Evolutionary conservation across 345 rosid genomes (phyloP).

Genomic region (Aquilaria sinensis): DNA sequence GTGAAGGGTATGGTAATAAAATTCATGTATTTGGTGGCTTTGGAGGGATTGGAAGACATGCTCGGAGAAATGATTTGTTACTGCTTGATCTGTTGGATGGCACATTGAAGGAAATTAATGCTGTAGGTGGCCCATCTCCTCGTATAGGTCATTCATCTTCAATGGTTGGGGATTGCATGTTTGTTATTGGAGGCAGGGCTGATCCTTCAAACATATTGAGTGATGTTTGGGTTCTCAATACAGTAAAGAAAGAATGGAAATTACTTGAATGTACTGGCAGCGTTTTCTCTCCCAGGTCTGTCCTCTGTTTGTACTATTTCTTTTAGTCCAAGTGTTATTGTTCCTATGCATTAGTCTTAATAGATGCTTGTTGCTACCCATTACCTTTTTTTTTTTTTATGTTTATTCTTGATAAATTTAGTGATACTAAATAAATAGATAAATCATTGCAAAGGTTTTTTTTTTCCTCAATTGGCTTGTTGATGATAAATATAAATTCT

Average conservation of each 20-base stretch:
- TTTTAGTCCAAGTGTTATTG: too few species aligned
- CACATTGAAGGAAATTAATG: slow-evolving; percentile 30
- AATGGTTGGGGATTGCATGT: slow-evolving; percentile 52
- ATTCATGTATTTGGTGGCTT: slow-evolving; percentile 84
- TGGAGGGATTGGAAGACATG: slow-evolving; percentile 91
- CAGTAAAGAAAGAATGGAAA: slow-evolving; percentile 47
- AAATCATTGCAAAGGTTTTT: neutral
- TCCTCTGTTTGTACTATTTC: neutral
- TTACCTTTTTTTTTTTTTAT: too few species aligned
- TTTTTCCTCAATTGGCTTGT: too few species aligned
- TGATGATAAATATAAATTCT: too few species aligned
- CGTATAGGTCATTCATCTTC: slow-evolving; percentile 83
- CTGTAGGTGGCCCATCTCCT: slow-evolving; percentile 51
- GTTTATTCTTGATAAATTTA: too few species aligned
- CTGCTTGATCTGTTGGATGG: slow-evolving; percentile 57
- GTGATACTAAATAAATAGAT: neutral
- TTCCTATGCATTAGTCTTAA: too few species aligned
- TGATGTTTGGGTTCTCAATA: slow-evolving; percentile 73
- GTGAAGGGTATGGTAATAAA: slow-evolving; percentile 15
- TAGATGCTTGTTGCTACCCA: too few species aligned
- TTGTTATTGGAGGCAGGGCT: slow-evolving; percentile 81
- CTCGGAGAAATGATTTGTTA: slow-evolving; percentile 65
- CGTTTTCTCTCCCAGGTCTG: slow-evolving; percentile 62
- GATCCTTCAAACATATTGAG: slow-evolving; percentile 64
- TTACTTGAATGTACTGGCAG: slow-evolving; percentile 44